These are phyloP conservation scores for Fusarium metavorans DNA, from an alignment of 2,329 filamentous ascomycete genomes.

Conservation along the genomic window DNA sequence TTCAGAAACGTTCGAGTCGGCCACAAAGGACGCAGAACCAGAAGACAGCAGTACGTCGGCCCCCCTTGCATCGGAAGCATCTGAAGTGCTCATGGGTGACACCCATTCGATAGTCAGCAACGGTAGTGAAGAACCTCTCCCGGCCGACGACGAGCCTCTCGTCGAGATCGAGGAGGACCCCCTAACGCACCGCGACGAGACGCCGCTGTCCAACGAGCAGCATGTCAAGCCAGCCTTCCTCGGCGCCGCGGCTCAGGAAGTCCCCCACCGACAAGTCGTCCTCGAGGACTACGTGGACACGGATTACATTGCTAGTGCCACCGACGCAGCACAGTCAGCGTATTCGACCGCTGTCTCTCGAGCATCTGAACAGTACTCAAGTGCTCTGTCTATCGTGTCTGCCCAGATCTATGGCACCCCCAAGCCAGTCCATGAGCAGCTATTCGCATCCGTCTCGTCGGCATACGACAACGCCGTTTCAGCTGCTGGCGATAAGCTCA, in stretches of 20 bases:
- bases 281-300: constrained; percentile 60
- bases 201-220: constrained; percentile 43
- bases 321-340: constrained; percentile 63
- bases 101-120: constrained; percentile 43
- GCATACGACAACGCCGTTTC: constrained; percentile 76
- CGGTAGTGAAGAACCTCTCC: constrained; percentile 43
- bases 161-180: constrained; percentile 44
- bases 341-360: constrained; percentile 75
- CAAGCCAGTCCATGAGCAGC: constrained; percentile 75
- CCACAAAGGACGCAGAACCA: constrained; percentile 21
- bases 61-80: constrained; percentile 42
- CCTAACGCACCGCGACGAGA: constrained; percentile 39
- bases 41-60: constrained; percentile 39
- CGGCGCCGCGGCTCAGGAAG: constrained; percentile 64
- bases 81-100: constrained; percentile 42
- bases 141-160: constrained; percentile 42
- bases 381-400: constrained; percentile 75
- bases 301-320: constrained; percentile 52
- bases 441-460: constrained; percentile 75
- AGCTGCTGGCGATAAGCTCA: constrained; percentile 70
- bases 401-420: constrained; percentile 76
- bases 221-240: constrained; percentile 61
- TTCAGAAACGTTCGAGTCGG: constrained; percentile 37
- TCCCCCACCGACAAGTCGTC: constrained; percentile 61
- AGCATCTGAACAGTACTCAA: constrained; percentile 76